Evolutionary conservation across 2,329 filamentous ascomycete genomes (phyloP).

Genomic region (Fusarium papillatum): DNA sequence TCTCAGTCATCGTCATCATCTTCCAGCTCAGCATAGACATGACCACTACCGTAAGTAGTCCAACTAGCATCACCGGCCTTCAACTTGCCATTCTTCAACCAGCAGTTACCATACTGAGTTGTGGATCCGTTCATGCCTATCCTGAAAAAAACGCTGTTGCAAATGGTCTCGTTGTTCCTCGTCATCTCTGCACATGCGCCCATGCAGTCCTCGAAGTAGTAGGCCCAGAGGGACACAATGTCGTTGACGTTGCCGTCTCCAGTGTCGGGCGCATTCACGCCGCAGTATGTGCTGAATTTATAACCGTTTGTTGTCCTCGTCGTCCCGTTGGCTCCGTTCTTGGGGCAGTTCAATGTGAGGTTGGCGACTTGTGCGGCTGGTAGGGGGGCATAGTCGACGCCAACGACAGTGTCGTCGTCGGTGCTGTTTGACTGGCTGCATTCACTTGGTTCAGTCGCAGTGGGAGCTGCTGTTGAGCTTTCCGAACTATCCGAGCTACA

Average conservation of each 20-base stretch:
- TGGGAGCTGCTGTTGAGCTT: not conserved
- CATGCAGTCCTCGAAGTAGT: slow-evolving; percentile 1
- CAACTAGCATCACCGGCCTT: not conserved
- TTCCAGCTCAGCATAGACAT: not conserved
- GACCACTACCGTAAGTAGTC: not conserved
- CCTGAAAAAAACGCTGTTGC: not conserved
- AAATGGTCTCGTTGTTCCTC: not conserved
- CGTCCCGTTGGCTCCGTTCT: not conserved
- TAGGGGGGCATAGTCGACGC: not conserved
- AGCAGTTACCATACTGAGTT: slow-evolving; percentile 2
- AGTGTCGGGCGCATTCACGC: not conserved
- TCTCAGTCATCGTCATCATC: not conserved
- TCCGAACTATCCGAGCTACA: not conserved
- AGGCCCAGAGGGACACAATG: slow-evolving; percentile 6
- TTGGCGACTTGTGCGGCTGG: not conserved
- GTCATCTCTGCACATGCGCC: slow-evolving; percentile 1
- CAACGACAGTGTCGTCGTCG: not conserved
- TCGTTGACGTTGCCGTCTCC: not conserved
- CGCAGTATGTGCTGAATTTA: not conserved
- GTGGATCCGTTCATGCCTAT: not conserved
- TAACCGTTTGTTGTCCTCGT: not conserved
- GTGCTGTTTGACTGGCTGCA: not conserved
- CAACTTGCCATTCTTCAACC: slow-evolving; percentile 6
- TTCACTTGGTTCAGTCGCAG: not conserved
- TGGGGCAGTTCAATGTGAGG: not conserved